phyloP scores from a whole-genome alignment of 1,284 basidiomycete species.

The Gyrodon tennesseensis region DNA sequence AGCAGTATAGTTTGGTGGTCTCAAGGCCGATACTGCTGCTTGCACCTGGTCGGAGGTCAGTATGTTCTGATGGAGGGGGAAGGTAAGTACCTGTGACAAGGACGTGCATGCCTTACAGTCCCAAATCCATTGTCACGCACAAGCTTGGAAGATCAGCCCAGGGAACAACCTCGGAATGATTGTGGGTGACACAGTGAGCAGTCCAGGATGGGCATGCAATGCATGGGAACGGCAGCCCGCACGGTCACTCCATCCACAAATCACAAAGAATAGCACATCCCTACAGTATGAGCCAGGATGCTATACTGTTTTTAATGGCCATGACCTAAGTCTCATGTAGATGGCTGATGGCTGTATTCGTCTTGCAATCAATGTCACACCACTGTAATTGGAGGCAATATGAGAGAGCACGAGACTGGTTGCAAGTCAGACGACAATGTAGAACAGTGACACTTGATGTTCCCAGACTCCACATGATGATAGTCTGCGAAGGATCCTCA shows the following conservation, averaged over 20 bases:
- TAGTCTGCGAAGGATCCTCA: no score
- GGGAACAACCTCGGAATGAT: neutral
- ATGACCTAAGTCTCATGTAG: no score
- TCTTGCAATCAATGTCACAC: no score
- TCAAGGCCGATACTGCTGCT: constrained; percentile 68
- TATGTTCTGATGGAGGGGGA: neutral
- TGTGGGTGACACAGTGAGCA: neutral
- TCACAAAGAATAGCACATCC: neutral
- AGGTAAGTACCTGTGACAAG: constrained; percentile 43
- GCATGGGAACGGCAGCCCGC: neutral
- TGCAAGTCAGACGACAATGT: no score
- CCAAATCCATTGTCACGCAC: constrained; percentile 40
- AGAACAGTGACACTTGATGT: no score
- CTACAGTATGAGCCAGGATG: neutral
- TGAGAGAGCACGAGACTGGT: no score
- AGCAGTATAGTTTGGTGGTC: constrained; percentile 53
- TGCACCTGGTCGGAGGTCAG: constrained; percentile 50
- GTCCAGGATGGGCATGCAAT: neutral
- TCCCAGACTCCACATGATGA: no score
- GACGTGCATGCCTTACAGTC: constrained; percentile 44
- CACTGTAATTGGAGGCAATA: no score
- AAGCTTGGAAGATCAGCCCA: neutral
- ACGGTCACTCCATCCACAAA: neutral
- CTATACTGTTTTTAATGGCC: no score
- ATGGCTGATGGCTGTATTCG: no score